Evolutionary conservation across 345 rosid genomes (phyloP), one percentile per base, ranked within the genome.

Genomic region (Cardamine chenopodiifolia): DNA sequence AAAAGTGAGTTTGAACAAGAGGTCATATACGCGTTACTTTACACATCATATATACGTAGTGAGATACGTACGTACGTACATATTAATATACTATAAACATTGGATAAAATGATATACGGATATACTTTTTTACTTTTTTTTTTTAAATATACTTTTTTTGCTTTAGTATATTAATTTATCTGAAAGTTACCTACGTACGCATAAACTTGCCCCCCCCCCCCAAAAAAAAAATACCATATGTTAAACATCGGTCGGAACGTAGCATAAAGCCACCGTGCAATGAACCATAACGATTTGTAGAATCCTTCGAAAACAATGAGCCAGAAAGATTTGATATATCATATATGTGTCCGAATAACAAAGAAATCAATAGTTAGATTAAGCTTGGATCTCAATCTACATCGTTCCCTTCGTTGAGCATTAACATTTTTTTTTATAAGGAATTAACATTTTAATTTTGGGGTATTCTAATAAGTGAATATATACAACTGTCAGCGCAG

Each of bases 21-120:
- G 61, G 60, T 77, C 80, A 25, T 45, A 45, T 64, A 77, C 80
- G 70, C 70, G 76, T 77, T 56, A 35, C 80, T 64, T 77, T 70
- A 71, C 68, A 71, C 39, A 37, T 71, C 67, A 63, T 44, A 63
- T 32, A 15, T 70, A 70, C 40, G 52, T 45, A 49, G 32, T 35
- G 32, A 20, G 53, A 60, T 67, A 40, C 62, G 44, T 45, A 23
- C 14, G 4, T 45, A 53, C 8, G n/a, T 25, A 35, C 34, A 32
- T 18, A 47, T 25, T 25, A 25, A 25, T 34, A 58, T 70, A 26
- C 11, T 5, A 15, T 32, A 44, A 22, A 22, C 19, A 3, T 28
- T 60, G 56, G 66, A 58, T 58, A 31, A 70, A 58, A n/a, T 9
- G 9, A 44, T 20, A 58, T 54, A 54, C 28, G 39, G 40, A 68